These are phyloP conservation scores for Neofusicoccum sp. DNA, from an alignment of 2,329 filamentous ascomycete genomes.

Conservation along the genomic window DNA sequence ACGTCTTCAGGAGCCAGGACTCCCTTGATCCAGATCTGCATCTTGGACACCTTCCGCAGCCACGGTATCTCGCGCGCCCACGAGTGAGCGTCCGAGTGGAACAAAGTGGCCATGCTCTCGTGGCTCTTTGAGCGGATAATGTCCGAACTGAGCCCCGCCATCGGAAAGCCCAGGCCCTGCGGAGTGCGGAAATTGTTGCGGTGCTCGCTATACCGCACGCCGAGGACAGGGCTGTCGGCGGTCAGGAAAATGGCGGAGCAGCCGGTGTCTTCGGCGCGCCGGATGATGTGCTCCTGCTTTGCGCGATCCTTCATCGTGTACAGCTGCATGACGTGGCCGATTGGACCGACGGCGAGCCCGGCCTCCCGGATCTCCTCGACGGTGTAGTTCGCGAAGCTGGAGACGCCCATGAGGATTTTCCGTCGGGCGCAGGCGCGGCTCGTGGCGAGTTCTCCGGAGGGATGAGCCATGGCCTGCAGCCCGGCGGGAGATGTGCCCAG, in stretches of 20 bases:
- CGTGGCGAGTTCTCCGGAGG: slow-evolving; percentile 47
- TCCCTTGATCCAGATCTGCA: slow-evolving; percentile 43
- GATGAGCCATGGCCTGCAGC: slow-evolving; percentile 48
- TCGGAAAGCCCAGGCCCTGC: slow-evolving; percentile 30
- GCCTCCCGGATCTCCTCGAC: slow-evolving; percentile 48
- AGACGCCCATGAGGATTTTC: slow-evolving; percentile 40
- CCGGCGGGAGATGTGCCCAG: slow-evolving; percentile 47
- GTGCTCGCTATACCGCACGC: not conserved
- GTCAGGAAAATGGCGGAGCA: not conserved
- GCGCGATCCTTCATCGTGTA: slow-evolving; percentile 48
- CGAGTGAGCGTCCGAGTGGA: slow-evolving; percentile 33
- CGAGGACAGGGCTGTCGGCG: not conserved
- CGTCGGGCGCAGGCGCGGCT: slow-evolving; percentile 42
- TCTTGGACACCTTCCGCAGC: slow-evolving; percentile 23
- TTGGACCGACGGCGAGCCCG: slow-evolving; percentile 39
- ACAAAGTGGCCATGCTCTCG: slow-evolving; percentile 31
- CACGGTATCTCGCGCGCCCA: slow-evolving; percentile 23
- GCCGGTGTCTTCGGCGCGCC: not conserved
- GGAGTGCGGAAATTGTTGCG: slow-evolving; percentile 22
- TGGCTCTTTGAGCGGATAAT: slow-evolving; percentile 30
- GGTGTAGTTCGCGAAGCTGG: slow-evolving; percentile 44
- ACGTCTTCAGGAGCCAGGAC: slow-evolving; percentile 56
- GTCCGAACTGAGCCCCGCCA: slow-evolving; percentile 29
- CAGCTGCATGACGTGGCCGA: slow-evolving; percentile 48
- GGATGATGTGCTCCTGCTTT: slow-evolving; percentile 42